Conservation (phyloP, 345 rosid genomes). For the Pistacia integerrima region DNA sequence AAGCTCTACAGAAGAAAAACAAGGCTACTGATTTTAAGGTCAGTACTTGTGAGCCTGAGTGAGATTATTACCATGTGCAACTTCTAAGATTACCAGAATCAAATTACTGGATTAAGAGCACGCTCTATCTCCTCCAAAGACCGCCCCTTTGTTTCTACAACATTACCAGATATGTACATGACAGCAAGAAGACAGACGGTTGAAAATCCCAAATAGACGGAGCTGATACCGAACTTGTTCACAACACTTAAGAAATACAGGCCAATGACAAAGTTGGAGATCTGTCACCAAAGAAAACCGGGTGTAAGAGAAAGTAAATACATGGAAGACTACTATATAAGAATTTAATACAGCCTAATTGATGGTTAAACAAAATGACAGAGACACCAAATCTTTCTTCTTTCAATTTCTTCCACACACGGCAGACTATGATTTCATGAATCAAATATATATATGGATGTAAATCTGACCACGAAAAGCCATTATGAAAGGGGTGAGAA, state of each 20-base stretch:
- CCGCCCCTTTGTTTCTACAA: constrained; percentile 94
- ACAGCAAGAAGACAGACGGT: constrained; percentile 79
- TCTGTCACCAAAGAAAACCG: constrained; percentile 46
- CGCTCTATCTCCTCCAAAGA: constrained; percentile 95
- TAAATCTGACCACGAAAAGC: not conserved
- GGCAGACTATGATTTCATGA: not conserved
- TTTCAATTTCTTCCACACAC: not conserved
- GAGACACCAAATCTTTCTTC: not conserved
- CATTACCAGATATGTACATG: constrained; percentile 73
- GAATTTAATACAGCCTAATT: not conserved
- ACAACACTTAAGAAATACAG: constrained; percentile 89
- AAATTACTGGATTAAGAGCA: constrained; percentile 56
- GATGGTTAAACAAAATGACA: not conserved
- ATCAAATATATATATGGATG: not conserved
- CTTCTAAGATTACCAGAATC: constrained; percentile 16
- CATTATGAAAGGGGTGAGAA: not conserved
- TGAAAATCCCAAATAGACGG: constrained; percentile 85
- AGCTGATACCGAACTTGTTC: constrained; percentile 88
- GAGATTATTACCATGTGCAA: constrained; percentile 23
- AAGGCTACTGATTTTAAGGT: not conserved
- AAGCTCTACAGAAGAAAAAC: not conserved
- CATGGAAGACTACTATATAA: not conserved
- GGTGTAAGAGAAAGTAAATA: not conserved
- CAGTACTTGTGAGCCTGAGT: not conserved
- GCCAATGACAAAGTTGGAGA: constrained; percentile 89